Evolutionary conservation across 2,329 filamentous ascomycete species (phyloP), one percentile per base, ranked within the genome.

Genomic region (Diaporthe sp.): DNA sequence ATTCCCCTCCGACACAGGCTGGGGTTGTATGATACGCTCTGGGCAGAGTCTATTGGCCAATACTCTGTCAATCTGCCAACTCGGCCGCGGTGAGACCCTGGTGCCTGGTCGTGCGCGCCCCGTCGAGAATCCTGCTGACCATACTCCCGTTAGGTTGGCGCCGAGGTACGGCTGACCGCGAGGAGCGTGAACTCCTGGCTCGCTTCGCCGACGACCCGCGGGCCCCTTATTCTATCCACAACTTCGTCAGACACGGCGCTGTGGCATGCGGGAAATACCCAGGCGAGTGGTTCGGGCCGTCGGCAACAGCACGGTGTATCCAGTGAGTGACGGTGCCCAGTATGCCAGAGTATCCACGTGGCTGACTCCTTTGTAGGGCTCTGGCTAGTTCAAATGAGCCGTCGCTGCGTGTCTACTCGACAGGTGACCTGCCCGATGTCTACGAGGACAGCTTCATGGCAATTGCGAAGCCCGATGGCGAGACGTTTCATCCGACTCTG

Each of bases 261-360:
- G 88, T 90, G 49, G 93, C 94, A 3, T 99, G 97, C 83, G 96
- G 95, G 5, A 98, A 98, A 84, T 94, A 97, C 81, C 97, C 97
- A 0, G 97, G 97, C 51, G 95, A 98, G 85, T 99, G 97, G 97
- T 99, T 99, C 85, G 97, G 97, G 0, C 97, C 97, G n/a, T 98
- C 95, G 25, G 97, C 97, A 9, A 97, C 97, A 13, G 96, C 97
- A 62, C 92, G 93, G 74, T 98, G 97, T 83, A 98, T 99, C 79
- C 93, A 97, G 95, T 97, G 86, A 83, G 94, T 85, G 61, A 17
- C 34, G 15, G 10, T 25, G 15, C 17, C 62, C 25, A 22, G 17
- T 3, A 31, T 51, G 6, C 42, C 3, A 15, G n/a, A 7, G 3
- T 25, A 28, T n/a, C n/a, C 13, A 28, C 8, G 25, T 28, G 55